phyloP scores from a whole-genome alignment of 164 flowering plant species.

The Kalanchoe fedtschenkoi region DNA sequence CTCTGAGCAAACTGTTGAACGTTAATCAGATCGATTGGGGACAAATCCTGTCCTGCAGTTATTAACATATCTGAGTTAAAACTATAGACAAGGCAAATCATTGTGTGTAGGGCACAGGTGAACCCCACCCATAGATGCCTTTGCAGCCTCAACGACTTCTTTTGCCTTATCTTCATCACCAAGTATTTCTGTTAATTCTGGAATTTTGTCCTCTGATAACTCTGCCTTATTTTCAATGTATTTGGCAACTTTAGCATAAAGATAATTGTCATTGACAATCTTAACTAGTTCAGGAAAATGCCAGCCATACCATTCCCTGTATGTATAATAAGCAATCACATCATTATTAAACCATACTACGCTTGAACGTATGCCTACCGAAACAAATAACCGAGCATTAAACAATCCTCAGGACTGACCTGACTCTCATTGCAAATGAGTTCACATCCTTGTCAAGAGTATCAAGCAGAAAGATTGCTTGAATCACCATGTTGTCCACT shows the following conservation, averaged over 20 bases:
- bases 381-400: not conserved
- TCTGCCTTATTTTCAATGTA: slow-evolving; percentile 59
- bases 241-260: slow-evolving; percentile 3
- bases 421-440: slow-evolving; percentile 93
- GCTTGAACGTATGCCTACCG: not conserved
- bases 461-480: slow-evolving; percentile 91
- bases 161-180: slow-evolving; percentile 97
- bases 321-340: not conserved
- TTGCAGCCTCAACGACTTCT: slow-evolving; percentile 89
- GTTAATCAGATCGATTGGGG: slow-evolving; percentile 79
- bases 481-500: slow-evolving; percentile 95
- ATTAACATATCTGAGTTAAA: slow-evolving; percentile 7
- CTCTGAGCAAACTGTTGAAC: slow-evolving; percentile 48
- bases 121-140: slow-evolving; percentile 84
- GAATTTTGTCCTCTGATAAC: slow-evolving; percentile 60
- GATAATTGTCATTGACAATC: slow-evolving; percentile 4
- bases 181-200: slow-evolving; percentile 60
- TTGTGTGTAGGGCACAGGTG: not conserved
- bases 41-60: slow-evolving; percentile 88
- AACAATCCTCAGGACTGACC: slow-evolving; percentile 28
- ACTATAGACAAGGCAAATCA: not conserved
- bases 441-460: slow-evolving; percentile 94
- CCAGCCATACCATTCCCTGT: slow-evolving; percentile 6
- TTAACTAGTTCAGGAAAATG: slow-evolving; percentile 6
- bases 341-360: not conserved